A percentile compares a stretch with the other conserved stretches of the same genome.
These are phyloP conservation scores for Didymosphaeria variabile DNA, from an alignment of 2,329 filamentous ascomycete species.

Conservation along the genomic window DNA sequence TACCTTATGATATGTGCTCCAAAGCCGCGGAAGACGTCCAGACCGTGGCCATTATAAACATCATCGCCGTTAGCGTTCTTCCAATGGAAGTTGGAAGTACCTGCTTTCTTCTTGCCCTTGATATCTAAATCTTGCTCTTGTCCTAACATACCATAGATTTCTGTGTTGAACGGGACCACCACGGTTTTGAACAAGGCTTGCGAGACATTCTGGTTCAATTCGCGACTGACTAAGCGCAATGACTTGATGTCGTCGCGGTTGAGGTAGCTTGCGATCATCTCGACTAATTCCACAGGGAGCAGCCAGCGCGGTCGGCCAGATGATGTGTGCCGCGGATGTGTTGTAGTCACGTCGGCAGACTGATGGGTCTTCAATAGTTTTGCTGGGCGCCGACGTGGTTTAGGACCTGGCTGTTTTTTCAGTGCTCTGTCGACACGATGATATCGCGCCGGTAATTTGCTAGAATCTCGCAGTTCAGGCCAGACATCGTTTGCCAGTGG, in stretches of 20 bases:
- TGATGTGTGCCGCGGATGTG: slow-evolving; percentile 2
- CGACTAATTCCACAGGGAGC: slow-evolving; percentile 71
- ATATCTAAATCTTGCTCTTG: slow-evolving; percentile 45
- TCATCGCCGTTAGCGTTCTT: slow-evolving; percentile 55
- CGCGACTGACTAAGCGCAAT: slow-evolving; percentile 68
- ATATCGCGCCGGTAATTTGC: slow-evolving; percentile 40
- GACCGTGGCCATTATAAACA: slow-evolving; percentile 65
- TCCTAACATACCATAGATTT: slow-evolving; percentile 66
- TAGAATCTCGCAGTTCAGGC: slow-evolving; percentile 42
- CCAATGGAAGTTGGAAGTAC: slow-evolving; percentile 49
- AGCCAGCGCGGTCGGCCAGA: slow-evolving; percentile 49
- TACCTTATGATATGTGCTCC: slow-evolving; percentile 69
- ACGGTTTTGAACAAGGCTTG: slow-evolving; percentile 68
- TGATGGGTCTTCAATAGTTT: slow-evolving; percentile 17
- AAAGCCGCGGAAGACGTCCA: slow-evolving; percentile 69
- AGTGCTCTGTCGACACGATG: slow-evolving; percentile 24
- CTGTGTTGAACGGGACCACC: slow-evolving; percentile 71
- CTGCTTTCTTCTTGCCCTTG: slow-evolving; percentile 48
- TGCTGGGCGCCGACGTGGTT: slow-evolving; percentile 8
- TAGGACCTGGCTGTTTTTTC: neutral
- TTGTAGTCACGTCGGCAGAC: neutral
- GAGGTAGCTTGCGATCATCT: slow-evolving; percentile 64
- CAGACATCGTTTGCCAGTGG: slow-evolving; percentile 47
- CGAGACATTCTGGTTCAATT: slow-evolving; percentile 68
- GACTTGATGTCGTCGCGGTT: slow-evolving; percentile 66